Conservation (phyloP, 2,329 filamentous ascomycete species). For the Penicillium aurantiogriseum region DNA sequence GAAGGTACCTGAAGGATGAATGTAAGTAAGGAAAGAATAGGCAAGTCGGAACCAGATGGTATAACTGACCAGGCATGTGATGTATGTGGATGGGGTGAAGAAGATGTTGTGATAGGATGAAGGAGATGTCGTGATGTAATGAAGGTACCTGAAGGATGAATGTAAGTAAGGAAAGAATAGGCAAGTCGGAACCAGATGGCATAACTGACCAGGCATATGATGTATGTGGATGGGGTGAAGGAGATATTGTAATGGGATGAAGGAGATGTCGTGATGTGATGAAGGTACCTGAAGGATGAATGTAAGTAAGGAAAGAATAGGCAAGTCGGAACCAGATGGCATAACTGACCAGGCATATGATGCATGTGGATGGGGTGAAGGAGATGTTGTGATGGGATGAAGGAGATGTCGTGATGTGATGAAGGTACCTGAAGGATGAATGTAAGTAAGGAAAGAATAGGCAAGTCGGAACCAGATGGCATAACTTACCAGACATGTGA, state of each 20-base stretch:
- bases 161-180: background rate
- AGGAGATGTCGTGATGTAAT: background rate
- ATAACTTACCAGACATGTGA: background rate
- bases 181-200: background rate
- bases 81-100: background rate
- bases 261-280: too few relatives aligned
- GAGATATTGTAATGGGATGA: too few relatives aligned
- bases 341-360: too few relatives aligned
- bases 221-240: background rate
- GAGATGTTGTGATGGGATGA: too few relatives aligned
- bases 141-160: background rate
- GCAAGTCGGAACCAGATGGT: background rate
- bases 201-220: background rate
- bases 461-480: background rate
- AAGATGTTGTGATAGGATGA: too few relatives aligned
- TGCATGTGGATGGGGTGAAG: too few relatives aligned
- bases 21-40: background rate
- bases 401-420: background rate
- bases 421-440: background rate
- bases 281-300: too few relatives aligned
- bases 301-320: too few relatives aligned
- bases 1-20: background rate
- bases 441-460: background rate
- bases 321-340: too few relatives aligned
- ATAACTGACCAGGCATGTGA: background rate